Percentiles rank a stretch among this genome's conserved stretches.
Evolutionary conservation across 2,329 filamentous ascomycete species (phyloP).

Genomic region (Aspergillus texensis): DNA sequence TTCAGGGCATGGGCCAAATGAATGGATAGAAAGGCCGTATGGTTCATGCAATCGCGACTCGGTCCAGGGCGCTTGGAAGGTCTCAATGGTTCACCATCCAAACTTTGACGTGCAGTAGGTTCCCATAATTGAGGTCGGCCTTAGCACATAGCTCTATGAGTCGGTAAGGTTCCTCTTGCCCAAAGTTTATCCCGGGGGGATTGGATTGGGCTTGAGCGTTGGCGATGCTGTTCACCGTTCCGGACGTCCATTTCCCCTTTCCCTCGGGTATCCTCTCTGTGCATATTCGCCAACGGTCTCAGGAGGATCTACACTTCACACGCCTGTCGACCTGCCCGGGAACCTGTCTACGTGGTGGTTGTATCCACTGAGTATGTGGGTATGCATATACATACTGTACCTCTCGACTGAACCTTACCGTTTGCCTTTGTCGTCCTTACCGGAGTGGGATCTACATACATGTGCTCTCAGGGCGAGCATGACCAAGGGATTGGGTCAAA

Average conservation of each 20-base stretch:
- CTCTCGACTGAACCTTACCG: background rate
- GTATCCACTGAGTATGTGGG: background rate
- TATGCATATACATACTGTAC: background rate
- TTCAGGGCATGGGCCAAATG: background rate
- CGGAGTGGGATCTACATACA: background rate
- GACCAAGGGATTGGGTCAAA: background rate
- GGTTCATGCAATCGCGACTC: constrained; percentile 19
- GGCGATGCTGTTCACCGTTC: background rate
- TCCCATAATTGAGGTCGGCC: background rate
- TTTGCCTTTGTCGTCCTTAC: background rate
- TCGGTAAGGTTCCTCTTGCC: constrained; percentile 13
- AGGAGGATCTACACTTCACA: background rate
- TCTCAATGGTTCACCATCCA: constrained; percentile 7
- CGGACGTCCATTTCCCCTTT: background rate
- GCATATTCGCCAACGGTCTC: constrained; percentile 15
- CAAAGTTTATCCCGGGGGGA: constrained; percentile 12
- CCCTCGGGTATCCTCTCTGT: background rate
- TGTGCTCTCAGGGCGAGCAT: background rate
- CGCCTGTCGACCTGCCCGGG: background rate
- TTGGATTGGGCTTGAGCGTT: background rate
- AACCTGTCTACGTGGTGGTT: background rate
- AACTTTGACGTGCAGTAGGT: constrained; percentile 6
- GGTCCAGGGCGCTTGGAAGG: background rate
- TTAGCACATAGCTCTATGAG: background rate
- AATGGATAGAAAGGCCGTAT: constrained; percentile 5